phyloP scores from a whole-genome alignment of 352 stramenopile genomes.

The Phytopythium vexans region DNA sequence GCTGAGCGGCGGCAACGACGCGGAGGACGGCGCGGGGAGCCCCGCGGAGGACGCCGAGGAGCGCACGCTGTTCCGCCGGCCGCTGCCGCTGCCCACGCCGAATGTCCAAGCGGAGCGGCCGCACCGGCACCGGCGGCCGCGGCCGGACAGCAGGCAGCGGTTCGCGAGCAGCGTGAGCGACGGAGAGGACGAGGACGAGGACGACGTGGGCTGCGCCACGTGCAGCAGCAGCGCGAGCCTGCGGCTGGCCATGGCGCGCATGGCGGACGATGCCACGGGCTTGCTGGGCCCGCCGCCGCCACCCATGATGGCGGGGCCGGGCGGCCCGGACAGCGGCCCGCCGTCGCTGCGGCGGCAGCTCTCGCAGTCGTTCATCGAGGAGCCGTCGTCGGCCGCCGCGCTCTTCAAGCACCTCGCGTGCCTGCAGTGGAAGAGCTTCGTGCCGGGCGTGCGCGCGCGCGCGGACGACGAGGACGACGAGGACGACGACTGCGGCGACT shows the following conservation, averaged over 20 bases:
- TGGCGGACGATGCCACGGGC: constrained; percentile 5
- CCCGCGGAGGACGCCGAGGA: constrained; percentile 8
- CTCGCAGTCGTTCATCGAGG: constrained; percentile 10
- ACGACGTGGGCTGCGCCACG: constrained; percentile 7
- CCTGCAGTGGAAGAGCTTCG: constrained; percentile 20
- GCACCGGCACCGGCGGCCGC: constrained; percentile 15
- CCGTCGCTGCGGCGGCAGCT: constrained; percentile 6
- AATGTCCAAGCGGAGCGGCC: constrained; percentile 40
- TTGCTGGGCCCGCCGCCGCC: background rate
- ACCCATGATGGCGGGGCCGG: background rate
- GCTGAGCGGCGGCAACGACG: constrained; percentile 28
- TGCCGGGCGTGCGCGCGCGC: constrained; percentile 9
- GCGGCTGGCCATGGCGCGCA: constrained; percentile 4
- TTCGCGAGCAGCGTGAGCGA: background rate
- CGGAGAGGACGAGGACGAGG: background rate
- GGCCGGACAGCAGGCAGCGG: background rate
- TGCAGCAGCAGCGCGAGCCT: constrained; percentile 9
- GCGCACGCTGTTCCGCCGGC: constrained; percentile 1
- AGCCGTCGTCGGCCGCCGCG: constrained; percentile 7
- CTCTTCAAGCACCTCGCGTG: constrained; percentile 18
- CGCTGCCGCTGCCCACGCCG: constrained; percentile 10
- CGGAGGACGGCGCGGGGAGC: constrained; percentile 11
- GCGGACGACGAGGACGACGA: constrained; percentile 8
- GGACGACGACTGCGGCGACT: background rate
- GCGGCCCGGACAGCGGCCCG: constrained; percentile 1